Conservation (phyloP, 345 rosid genomes). For the Syzygium aqueum region DNA sequence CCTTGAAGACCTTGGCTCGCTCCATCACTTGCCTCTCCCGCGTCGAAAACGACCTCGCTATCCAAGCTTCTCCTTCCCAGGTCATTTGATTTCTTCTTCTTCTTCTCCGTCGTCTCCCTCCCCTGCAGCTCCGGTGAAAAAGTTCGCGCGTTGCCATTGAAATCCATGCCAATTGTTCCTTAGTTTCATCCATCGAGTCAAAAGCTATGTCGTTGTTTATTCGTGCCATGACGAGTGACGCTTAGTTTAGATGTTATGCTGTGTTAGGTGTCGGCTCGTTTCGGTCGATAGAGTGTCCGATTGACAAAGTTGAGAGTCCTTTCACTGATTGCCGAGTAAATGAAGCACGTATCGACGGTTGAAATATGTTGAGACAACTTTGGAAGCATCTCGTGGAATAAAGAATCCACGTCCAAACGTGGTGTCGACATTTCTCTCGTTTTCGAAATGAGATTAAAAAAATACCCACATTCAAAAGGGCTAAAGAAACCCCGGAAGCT, state of each 20-base stretch:
- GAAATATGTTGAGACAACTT: no score
- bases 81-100: constrained; percentile 9
- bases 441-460: no score
- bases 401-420: no score
- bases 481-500: no score
- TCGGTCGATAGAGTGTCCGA: not conserved
- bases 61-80: constrained; percentile 66
- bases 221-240: not conserved
- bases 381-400: no score
- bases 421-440: no score
- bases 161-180: not conserved
- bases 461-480: no score
- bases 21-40: constrained; percentile 73
- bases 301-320: not conserved
- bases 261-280: not conserved
- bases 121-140: not conserved
- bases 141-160: not conserved
- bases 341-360: no score
- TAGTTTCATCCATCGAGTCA: constrained; percentile 17
- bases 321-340: not conserved
- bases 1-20: constrained; percentile 59
- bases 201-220: not conserved
- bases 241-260: not conserved
- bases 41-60: constrained; percentile 63
- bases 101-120: not conserved